Base-by-base conservation (phyloP, 2,329 filamentous ascomycete genomes). In the Colletotrichum simmondsii region DNA sequence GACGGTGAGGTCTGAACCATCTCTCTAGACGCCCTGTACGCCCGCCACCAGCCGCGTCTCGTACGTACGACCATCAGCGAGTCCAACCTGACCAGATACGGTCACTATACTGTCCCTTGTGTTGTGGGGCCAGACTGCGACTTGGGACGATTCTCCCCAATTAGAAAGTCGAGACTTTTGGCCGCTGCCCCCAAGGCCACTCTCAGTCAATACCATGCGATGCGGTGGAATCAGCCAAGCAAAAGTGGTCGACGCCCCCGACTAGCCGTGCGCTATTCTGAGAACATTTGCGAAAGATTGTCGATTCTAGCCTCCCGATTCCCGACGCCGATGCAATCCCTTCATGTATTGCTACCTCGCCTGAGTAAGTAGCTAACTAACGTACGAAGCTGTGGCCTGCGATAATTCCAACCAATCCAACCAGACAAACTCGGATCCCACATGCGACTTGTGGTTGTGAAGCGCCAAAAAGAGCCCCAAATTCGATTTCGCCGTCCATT, bases 251-350 rank as follows among this genome's bases (percentile, higher is more conserved):
- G 8, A 42, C 54, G 61, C 42, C 62, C 28, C 11, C 22, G 26
- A 30, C 14, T 10, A 24, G 28, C 32, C 62, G 24, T 11, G 53
- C 52, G 30, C 22, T 16, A 59, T 69, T 19, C 58, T 69, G 71
- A 71, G 56, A 71, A 30, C 30, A 32, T 73, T 71, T 71, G 67
- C 71, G 57, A 73, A 73, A 16, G 61, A 62, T 54, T 56, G 22
- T 52, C 30, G 26, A 65, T 54, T 28, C 12, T 32, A 28, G 22
- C 35, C n/a, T 22, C 32, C 52, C 22, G 54, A 46, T 59, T 35
- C 14, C 46, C 42, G 24, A 32, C 42, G 19, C 26, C 42, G 42
- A 14, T 37, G 30, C 65, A 19, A 5, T 46, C 30, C 32, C 53
- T 22, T 26, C 42, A 30, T 30, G 30, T 12, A 37, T 28, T 8